Evolutionary conservation across 2,329 filamentous ascomycete genomes (phyloP), one percentile per base, ranked within the genome.

Genomic region (Arthroderma sp.): DNA sequence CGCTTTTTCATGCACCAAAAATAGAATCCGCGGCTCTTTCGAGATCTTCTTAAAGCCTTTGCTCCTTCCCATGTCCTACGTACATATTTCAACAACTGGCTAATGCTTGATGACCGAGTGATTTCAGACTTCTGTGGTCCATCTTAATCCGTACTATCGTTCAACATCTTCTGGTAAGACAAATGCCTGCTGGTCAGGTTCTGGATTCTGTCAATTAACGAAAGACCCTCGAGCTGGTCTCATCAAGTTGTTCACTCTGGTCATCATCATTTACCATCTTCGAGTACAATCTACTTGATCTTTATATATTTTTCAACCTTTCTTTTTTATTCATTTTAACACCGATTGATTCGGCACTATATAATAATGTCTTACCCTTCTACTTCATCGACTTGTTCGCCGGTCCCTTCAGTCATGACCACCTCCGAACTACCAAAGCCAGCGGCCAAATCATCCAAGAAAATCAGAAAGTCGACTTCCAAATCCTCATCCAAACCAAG

Each of bases 361-460:
- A 9, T 11, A 34, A 34, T 33, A 45, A 52, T 52, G 50, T 52
- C 50, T 29, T 52, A 49, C 44, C 43, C 50, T 39, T 42, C 49
- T 5, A 49, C 50, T 10, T 47, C 49, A n/a, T 42, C 49, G 7
- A 48, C 49, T 29, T 40, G 45, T 27, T 46, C 45, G 3, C 44
- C 44, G 27, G 40, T 42, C 6, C 42, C 50, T 11, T 34, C 48
- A 36, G 45, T 34, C 34, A 45, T 46, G 39, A 43, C 42, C 37
- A 29, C 34, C 5, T 49, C 44, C 22, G 46, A 38, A 4, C 41
- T 36, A 31, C 27, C 37, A 10, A 51, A 44, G 29, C 36, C 43
- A 27, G 28, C 38, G n/a, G 33, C 32, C n/a, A 51, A 45, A 32
- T 34, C 29, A 29, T 29, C 38, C 4, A 52, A 49, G 31, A 49